Conservation (phyloP, 768 basidiomycete genomes). For the Polyporus arcularius region DNA sequence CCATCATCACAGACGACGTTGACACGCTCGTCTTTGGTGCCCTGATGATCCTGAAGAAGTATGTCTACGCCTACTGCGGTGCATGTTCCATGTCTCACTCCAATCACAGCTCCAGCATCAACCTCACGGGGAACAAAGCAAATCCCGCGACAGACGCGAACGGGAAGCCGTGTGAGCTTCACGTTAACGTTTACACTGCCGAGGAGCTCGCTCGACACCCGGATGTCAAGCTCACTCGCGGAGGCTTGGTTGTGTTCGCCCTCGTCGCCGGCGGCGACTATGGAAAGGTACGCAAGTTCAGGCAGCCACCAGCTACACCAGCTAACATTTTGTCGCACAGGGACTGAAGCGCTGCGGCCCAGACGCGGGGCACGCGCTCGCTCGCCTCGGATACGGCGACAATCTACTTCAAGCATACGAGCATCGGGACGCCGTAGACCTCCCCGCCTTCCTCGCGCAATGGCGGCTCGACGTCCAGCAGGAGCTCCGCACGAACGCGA, state of each 20-base stretch:
- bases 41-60: conserved; percentile 43
- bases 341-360: no score
- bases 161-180: conserved; percentile 27
- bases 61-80: no score
- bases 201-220: conserved; percentile 26
- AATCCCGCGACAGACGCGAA: conserved; percentile 27
- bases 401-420: conserved; percentile 25
- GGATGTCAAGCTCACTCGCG: conserved; percentile 27
- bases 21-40: conserved; percentile 53
- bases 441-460: conserved; percentile 22
- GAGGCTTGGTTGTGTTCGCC: conserved; percentile 36
- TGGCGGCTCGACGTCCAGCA: conserved; percentile 28
- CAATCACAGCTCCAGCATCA: conserved; percentile 22
- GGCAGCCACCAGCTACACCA: no score
- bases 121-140: conserved; percentile 28
- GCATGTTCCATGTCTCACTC: no score
- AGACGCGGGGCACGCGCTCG: conserved; percentile 26
- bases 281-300: conserved; percentile 25
- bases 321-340: neutral
- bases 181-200: conserved; percentile 28
- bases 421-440: conserved; percentile 7
- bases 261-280: conserved; percentile 40
- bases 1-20: conserved; percentile 49
- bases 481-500: conserved; percentile 30
- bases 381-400: conserved; percentile 31